Base-by-base conservation (phyloP, 352 stramenopile genomes). In the Phytophthora brassicae region DNA sequence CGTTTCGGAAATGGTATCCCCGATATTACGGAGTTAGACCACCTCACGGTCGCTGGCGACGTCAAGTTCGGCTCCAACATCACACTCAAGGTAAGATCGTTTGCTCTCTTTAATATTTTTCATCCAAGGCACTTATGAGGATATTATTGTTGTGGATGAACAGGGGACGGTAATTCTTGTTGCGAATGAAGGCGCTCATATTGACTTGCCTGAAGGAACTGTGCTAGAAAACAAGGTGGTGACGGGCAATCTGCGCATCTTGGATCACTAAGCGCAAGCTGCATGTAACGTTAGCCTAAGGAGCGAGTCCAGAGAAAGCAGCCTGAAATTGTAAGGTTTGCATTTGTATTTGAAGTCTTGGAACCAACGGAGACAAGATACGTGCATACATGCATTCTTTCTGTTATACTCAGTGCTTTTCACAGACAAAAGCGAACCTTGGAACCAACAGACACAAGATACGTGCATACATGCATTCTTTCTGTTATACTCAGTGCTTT, bases 81-180 rank as follows among this genome's bases (percentile, higher is more conserved):
- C 31, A 92, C 85, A 43, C 77, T 98, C 12, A 97, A 96, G 79
- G 84, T 94, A 71, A 58, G 58, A n/a, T n/a, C n/a, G n/a, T n/a
- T n/a, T n/a, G n/a, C n/a, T n/a, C n/a, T n/a, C n/a, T n/a, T n/a
- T n/a, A n/a, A n/a, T n/a, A n/a, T n/a, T n/a, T n/a, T n/a, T n/a
- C n/a, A 5, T 22, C 29, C 17, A 13, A 20, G 3, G 35, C 2
- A 42, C 16, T 42, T 16, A 38, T 38, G 6, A 16, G 31, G 31
- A 38, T 38, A 38, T 42, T 16, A n/a, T 39, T 42, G 14, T 23
- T 54, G 13, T 49, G 24, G n/a, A 38, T 60, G n/a, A 22, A 61
- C 60, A 97, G 88, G 93, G 93, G 39, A 98, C 93, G 11, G 93
- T 98, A 26, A 98, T 98, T 77, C 82, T 98, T 46, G 92, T 98